A percentile compares a stretch with the other conserved stretches of the same genome.
Evolutionary conservation across 1,284 basidiomycete species (phyloP).

Genomic region (Heterobasidion occidentale): DNA sequence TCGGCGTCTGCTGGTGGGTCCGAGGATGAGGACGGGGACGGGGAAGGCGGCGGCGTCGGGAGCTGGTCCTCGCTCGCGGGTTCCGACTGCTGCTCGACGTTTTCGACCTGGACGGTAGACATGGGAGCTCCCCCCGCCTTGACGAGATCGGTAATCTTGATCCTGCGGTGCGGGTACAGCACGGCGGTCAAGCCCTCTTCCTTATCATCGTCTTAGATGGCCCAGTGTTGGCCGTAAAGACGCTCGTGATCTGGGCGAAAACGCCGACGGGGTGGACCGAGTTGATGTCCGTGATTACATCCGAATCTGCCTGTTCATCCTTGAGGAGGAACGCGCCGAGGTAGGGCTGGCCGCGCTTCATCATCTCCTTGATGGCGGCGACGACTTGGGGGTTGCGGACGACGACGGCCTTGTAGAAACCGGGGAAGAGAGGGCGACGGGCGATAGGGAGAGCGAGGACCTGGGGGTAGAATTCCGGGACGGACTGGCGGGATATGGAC

Average conservation of each 20-base stretch:
- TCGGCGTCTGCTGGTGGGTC: neutral
- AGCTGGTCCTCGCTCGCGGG: slow-evolving; percentile 30
- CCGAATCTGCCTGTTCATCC: slow-evolving; percentile 89
- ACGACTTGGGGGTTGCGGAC: slow-evolving; percentile 89
- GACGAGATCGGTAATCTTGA: slow-evolving; percentile 84
- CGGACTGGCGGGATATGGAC: slow-evolving; percentile 74
- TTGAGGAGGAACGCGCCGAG: slow-evolving; percentile 97
- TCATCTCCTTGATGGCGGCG: slow-evolving; percentile 92
- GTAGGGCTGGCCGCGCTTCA: slow-evolving; percentile 95
- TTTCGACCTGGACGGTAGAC: slow-evolving; percentile 37
- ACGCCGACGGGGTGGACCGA: slow-evolving; percentile 94
- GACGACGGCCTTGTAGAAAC: slow-evolving; percentile 97
- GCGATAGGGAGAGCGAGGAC: slow-evolving; percentile 95
- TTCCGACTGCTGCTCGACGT: slow-evolving; percentile 28
- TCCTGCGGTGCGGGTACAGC: slow-evolving; percentile 91
- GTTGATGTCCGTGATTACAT: slow-evolving; percentile 85
- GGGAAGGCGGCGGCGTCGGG: slow-evolving; percentile 40
- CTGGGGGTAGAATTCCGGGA: slow-evolving; percentile 88
- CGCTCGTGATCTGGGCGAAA: slow-evolving; percentile 95
- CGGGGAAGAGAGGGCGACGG: slow-evolving; percentile 92
- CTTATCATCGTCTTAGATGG: slow-evolving; percentile 51
- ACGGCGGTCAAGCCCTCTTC: slow-evolving; percentile 93
- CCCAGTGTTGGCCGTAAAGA: slow-evolving; percentile 63
- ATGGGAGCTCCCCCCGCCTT: slow-evolving; percentile 45
- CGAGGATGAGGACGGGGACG: slow-evolving; percentile 17